These are phyloP conservation scores for Mycosphaerella sp. DNA, from an alignment of 2,329 filamentous ascomycete genomes.

Conservation along the genomic window DNA sequence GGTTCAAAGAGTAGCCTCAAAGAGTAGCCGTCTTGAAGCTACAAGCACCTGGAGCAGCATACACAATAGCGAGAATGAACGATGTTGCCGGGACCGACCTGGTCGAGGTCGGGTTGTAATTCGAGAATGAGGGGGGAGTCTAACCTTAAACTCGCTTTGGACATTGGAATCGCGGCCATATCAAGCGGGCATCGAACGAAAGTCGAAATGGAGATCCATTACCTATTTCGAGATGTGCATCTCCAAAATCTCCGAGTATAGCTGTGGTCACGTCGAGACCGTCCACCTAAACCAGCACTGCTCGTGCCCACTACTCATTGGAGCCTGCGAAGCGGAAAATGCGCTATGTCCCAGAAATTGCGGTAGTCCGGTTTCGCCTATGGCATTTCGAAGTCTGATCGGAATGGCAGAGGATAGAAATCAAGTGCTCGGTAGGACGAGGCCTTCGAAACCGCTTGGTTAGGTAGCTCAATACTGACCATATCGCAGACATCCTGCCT, in stretches of 20 bases:
- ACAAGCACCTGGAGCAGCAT: no score
- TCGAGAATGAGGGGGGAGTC: no score
- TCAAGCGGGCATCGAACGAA: not conserved
- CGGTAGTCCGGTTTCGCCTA: slow-evolving; percentile 4
- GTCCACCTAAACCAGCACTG: slow-evolving; percentile 19
- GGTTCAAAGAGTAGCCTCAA: no score
- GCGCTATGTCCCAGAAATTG: slow-evolving; percentile 12
- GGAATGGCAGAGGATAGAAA: slow-evolving; percentile 6
- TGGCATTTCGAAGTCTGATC: slow-evolving; percentile 8
- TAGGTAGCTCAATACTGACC: not conserved
- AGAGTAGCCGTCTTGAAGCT: no score
- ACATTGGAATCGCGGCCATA: not conserved
- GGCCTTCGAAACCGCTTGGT: no score
- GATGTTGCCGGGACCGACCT: no score
- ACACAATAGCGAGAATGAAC: no score
- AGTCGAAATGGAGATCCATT: no score
- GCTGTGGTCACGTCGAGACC: slow-evolving; percentile 17
- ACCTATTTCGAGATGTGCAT: slow-evolving; percentile 24
- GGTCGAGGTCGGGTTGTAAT: no score
- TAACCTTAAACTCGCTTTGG: slow-evolving; percentile 1
- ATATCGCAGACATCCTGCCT: slow-evolving; percentile 3
- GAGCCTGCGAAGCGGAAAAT: slow-evolving; percentile 9
- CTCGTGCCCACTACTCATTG: slow-evolving; percentile 16
- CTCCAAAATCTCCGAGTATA: slow-evolving; percentile 10
- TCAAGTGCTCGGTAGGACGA: slow-evolving; percentile 4